A percentile compares a stretch with the other conserved stretches of the same genome.
Conservation (phyloP, 2,329 filamentous ascomycete genomes). For the Pseudovirgaria hyperparasitica region DNA sequence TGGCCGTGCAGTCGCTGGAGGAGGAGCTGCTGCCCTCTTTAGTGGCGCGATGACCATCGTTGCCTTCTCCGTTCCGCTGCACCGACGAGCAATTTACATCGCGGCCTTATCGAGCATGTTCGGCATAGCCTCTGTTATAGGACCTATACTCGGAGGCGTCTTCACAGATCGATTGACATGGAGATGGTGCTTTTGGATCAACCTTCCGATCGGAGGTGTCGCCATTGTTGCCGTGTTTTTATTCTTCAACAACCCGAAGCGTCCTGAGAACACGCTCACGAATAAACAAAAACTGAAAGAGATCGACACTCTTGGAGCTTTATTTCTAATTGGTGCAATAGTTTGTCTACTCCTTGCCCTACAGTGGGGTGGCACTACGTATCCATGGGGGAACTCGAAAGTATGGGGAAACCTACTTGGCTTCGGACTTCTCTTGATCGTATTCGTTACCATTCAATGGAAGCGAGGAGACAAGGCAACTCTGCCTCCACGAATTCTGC, state of each 20-base stretch:
- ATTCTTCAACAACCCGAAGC: slow-evolving; percentile 15
- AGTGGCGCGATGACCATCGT: slow-evolving; percentile 42
- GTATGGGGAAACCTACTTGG: slow-evolving; percentile 37
- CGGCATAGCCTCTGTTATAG: slow-evolving; percentile 26
- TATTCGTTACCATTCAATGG: slow-evolving; percentile 25
- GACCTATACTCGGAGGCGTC: slow-evolving; percentile 29
- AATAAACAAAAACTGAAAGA: slow-evolving; percentile 23
- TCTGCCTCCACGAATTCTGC: slow-evolving; percentile 13
- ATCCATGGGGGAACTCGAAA: slow-evolving; percentile 32
- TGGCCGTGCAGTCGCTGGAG: slow-evolving; percentile 41
- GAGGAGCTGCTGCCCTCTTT: slow-evolving; percentile 38
- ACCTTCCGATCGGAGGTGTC: slow-evolving; percentile 30
- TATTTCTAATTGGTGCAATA: slow-evolving; percentile 20
- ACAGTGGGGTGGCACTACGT: slow-evolving; percentile 28
- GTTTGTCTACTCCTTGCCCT: slow-evolving; percentile 21
- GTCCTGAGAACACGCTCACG: slow-evolving; percentile 15
- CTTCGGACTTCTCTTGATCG: slow-evolving; percentile 30
- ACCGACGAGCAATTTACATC: slow-evolving; percentile 30
- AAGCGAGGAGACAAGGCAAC: slow-evolving; percentile 15
- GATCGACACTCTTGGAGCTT: slow-evolving; percentile 20
- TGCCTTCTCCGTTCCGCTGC: slow-evolving; percentile 27
- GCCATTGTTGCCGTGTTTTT: slow-evolving; percentile 15
- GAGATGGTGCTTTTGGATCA: slow-evolving; percentile 31
- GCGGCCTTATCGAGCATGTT: slow-evolving; percentile 25
- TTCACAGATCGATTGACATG: slow-evolving; percentile 27